Conservation (phyloP, 2,329 filamentous ascomycete species). For the Aspergillus amoenus region DNA sequence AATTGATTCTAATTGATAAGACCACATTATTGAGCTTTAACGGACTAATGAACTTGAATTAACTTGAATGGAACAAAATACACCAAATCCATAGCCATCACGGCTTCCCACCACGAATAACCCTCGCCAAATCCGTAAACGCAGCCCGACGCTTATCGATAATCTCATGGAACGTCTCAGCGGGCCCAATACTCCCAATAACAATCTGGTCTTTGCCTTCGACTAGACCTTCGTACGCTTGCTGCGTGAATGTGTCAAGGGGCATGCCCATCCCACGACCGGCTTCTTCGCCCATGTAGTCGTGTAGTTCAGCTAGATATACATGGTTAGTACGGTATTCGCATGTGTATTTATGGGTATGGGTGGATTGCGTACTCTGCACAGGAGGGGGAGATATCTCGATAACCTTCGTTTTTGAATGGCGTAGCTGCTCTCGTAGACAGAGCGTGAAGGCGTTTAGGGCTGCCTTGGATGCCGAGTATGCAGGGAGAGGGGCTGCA, state of each 20-base stretch:
- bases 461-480: slow-evolving; percentile 56
- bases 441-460: slow-evolving; percentile 50
- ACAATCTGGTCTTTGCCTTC: slow-evolving; percentile 45
- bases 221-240: slow-evolving; percentile 46
- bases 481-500: slow-evolving; percentile 48
- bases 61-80: too few relatives aligned
- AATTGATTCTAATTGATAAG: too few relatives aligned
- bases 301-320: slow-evolving; percentile 50
- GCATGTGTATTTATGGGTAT: too few relatives aligned
- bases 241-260: slow-evolving; percentile 45
- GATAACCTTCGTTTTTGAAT: slow-evolving; percentile 37
- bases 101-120: not conserved
- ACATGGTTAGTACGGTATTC: not conserved
- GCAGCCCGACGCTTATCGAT: slow-evolving; percentile 27
- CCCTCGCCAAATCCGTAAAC: slow-evolving; percentile 15
- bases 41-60: too few relatives aligned
- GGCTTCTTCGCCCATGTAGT: slow-evolving; percentile 43
- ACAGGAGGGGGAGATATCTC: slow-evolving; percentile 50
- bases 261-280: slow-evolving; percentile 49
- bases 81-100: too few relatives aligned
- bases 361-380: slow-evolving; percentile 29
- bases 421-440: slow-evolving; percentile 44
- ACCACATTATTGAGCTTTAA: too few relatives aligned
- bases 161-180: slow-evolving; percentile 33
- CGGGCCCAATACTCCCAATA: slow-evolving; percentile 32